Base-by-base conservation (phyloP, 2,329 filamentous ascomycete genomes). In the Aspergillus sp. region DNA sequence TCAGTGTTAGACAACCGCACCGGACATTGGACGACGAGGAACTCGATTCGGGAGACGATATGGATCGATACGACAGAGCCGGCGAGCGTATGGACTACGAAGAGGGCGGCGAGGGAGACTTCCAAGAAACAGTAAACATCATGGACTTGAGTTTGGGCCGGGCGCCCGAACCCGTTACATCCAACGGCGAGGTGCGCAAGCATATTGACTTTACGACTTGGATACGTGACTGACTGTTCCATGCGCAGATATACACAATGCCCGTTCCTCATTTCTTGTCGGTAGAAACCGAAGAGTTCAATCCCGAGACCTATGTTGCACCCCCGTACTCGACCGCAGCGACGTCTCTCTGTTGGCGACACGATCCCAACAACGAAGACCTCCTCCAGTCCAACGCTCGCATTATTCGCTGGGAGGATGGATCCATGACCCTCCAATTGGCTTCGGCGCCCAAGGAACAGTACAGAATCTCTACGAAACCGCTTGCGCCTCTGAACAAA, bases 401-500 rank as follows among this genome's bases (percentile, higher is more conserved):
- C 38, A 76, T 88, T 47, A 76, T 87, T 46, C 79, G 81, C 57
- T 88, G 85, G 85, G 85, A 83, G 16, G 85, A 88, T 62, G 85
- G 85, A 34, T 86, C 82, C 4, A 70, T 87, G 44, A 87, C 85
- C 2, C 73, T 88, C 3, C 85, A 88, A 62, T 76, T 87, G 34
- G 85, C 83, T 20, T 85, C 81, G 13, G 79, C 84, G 34, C 82
- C 84, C 1, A 77, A 72, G 32, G 79, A 80, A 52, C 84, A 87
- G 60, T 86, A 85, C 68, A 77, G 80, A 55, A 80, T 86, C 52
- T 71, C 80, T 54, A 76, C 81, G 32, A 82, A 83, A 64, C 69
- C 81, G 43, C 76, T 88, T 47, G 81, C 81, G 29, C 82, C 82
- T 57, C 76, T 81, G 29, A 78, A 82, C 63, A 68, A 74, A 58